phyloP scores from a whole-genome alignment of 2,329 filamentous ascomycete genomes.

The Penicillium sp. region DNA sequence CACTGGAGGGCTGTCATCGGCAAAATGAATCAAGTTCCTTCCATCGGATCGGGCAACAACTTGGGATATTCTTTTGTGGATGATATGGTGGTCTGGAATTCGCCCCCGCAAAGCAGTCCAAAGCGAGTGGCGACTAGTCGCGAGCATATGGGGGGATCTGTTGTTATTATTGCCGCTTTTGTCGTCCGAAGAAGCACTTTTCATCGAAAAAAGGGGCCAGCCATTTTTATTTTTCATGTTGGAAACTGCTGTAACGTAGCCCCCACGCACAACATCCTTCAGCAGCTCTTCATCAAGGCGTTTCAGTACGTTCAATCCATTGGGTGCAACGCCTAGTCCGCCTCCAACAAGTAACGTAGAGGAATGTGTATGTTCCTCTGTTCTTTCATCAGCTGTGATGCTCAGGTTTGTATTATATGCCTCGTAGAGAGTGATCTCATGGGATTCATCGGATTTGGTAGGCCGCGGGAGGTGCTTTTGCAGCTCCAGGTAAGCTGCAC shows the following conservation, averaged over 20 bases:
- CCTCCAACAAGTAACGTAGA: conserved; percentile 41
- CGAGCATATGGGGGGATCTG: conserved; percentile 30
- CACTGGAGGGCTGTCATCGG: conserved; percentile 32
- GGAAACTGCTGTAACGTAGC: conserved; percentile 36
- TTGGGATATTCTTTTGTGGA: conserved; percentile 33
- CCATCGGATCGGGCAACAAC: conserved; percentile 29
- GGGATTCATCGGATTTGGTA: conserved; percentile 13
- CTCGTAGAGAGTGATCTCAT: conserved; percentile 44
- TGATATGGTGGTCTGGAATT: conserved; percentile 36
- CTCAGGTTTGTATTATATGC: conserved; percentile 37
- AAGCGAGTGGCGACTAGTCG: conserved; percentile 40
- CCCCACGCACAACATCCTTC: conserved; percentile 33
- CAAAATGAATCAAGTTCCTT: conserved; percentile 35
- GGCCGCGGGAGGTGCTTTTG: conserved; percentile 40
- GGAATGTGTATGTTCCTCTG: conserved; percentile 28
- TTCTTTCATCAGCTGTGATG: conserved; percentile 19
- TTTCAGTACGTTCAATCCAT: conserved; percentile 42
- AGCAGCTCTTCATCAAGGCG: conserved; percentile 40
- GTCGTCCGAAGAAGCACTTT: conserved; percentile 4
- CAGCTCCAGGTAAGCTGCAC: conserved; percentile 41
- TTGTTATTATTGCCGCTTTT: not conserved
- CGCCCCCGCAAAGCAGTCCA: conserved; percentile 40
- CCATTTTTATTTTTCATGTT: conserved; percentile 40
- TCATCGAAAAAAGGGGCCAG: conserved; percentile 31
- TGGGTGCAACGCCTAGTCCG: conserved; percentile 41